These are phyloP conservation scores for California macrophylla DNA, from an alignment of 441 rosid genomes.

Conservation along the genomic window DNA sequence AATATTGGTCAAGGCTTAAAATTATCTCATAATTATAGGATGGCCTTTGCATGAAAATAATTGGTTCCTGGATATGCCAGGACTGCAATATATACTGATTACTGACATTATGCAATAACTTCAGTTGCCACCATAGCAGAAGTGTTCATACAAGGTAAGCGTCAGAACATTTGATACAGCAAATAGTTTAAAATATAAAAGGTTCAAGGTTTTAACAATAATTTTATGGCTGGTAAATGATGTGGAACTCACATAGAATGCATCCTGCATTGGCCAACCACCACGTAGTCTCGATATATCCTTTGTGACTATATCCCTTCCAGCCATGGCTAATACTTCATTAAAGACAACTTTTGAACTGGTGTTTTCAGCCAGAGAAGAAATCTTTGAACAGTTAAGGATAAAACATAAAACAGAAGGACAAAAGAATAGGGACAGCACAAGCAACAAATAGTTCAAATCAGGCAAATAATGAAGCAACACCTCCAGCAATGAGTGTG, in stretches of 20 bases:
- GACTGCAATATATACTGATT: neutral
- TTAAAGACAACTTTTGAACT: conserved; percentile 64
- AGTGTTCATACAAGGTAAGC: neutral
- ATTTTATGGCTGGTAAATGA: conserved; percentile 11
- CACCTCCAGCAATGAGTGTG: conserved; percentile 14
- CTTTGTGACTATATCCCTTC: conserved; percentile 82
- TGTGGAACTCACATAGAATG: conserved; percentile 63
- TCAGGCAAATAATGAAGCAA: conserved; percentile 12
- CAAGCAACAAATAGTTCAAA: conserved; percentile 8
- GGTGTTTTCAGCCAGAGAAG: conserved; percentile 80
- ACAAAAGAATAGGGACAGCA: conserved; percentile 13
- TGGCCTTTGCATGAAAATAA: neutral
- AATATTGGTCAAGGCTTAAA: neutral
- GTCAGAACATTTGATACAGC: neutral
- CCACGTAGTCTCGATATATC: conserved; percentile 96
- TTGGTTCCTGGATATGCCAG: neutral
- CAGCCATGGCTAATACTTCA: conserved; percentile 84
- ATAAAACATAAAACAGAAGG: conserved; percentile 13
- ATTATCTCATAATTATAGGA: neutral
- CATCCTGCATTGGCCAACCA: conserved; percentile 99
- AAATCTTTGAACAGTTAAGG: conserved; percentile 62
- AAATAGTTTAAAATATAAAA: neutral
- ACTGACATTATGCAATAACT: neutral
- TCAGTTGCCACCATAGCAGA: neutral
- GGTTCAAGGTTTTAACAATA: conserved; percentile 1